These are phyloP conservation scores for Ettlia oleoabundans DNA, from an alignment of 139 green algal species.

Conservation along the genomic window DNA sequence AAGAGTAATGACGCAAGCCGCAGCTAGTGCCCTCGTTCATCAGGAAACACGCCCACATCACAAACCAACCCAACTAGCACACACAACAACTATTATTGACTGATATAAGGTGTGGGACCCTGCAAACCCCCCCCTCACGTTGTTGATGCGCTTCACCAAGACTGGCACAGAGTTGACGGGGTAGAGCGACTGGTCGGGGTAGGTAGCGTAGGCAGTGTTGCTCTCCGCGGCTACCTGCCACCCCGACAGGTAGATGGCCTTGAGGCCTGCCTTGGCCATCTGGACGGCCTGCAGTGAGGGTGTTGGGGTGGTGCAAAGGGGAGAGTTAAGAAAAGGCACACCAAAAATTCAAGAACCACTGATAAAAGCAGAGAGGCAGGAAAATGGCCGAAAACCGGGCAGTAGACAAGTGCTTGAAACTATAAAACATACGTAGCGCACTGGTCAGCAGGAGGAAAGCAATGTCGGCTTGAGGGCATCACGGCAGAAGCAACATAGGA, in stretches of 20 bases:
- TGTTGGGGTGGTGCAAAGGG: background rate
- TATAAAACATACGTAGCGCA: no score
- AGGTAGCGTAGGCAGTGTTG: constrained; percentile 77
- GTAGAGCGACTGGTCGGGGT: constrained; percentile 88
- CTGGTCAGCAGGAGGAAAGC: no score
- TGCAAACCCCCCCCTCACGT: constrained; percentile 35
- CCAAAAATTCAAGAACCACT: no score
- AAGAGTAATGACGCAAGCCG: no score
- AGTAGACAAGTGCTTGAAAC: no score
- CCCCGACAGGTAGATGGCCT: constrained; percentile 91
- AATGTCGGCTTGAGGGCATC: no score
- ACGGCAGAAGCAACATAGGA: no score
- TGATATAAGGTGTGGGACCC: background rate
- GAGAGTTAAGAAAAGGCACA: background rate
- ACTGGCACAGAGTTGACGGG: constrained; percentile 77
- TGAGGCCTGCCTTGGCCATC: constrained; percentile 72
- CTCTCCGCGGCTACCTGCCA: constrained; percentile 88
- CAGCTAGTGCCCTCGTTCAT: no score
- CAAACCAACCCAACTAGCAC: no score
- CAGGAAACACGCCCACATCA: no score
- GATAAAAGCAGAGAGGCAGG: background rate
- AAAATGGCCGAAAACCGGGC: background rate
- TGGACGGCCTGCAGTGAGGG: constrained; percentile 41
- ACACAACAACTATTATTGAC: no score
- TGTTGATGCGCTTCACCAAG: constrained; percentile 82